phyloP scores from a whole-genome alignment of 495 filamentous ascomycete species.

The Penicillium parvum region DNA sequence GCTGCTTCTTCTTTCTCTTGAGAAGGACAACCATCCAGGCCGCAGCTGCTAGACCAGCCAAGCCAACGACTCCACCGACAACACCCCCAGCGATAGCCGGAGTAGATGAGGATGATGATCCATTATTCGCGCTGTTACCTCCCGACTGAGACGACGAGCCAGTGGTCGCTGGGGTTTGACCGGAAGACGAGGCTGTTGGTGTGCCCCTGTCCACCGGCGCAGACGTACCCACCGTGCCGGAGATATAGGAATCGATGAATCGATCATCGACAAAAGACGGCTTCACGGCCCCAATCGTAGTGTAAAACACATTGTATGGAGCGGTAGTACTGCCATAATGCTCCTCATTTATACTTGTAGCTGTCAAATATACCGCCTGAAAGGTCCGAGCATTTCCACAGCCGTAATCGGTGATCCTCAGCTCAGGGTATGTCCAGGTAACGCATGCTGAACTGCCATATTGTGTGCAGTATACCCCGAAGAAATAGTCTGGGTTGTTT shows the following conservation, averaged over 20 bases:
- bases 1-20: slow-evolving; percentile 10
- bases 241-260: background rate
- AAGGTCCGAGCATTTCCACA: slow-evolving; percentile 1
- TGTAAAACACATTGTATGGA: too few species aligned
- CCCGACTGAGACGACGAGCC: background rate
- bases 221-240: background rate
- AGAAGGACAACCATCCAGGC: slow-evolving; percentile 6
- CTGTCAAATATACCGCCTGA: slow-evolving; percentile 4
- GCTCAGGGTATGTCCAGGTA: slow-evolving; percentile 12
- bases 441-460: background rate
- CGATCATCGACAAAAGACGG: background rate
- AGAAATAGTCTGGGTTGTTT: background rate
- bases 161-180: background rate
- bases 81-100: slow-evolving; percentile 14
- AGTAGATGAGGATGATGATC: slow-evolving; percentile 1
- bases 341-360: background rate
- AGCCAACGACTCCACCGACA: slow-evolving; percentile 15
- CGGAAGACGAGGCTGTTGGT: background rate
- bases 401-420: slow-evolving; percentile 9
- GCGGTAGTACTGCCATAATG: background rate
- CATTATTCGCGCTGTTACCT: background rate
- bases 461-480: slow-evolving; percentile 8
- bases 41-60: slow-evolving; percentile 8
- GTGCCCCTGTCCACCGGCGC: background rate
- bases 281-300: background rate